Evolutionary conservation across 768 basidiomycete genomes (phyloP).

Genomic region (Phylloporus scabripes): DNA sequence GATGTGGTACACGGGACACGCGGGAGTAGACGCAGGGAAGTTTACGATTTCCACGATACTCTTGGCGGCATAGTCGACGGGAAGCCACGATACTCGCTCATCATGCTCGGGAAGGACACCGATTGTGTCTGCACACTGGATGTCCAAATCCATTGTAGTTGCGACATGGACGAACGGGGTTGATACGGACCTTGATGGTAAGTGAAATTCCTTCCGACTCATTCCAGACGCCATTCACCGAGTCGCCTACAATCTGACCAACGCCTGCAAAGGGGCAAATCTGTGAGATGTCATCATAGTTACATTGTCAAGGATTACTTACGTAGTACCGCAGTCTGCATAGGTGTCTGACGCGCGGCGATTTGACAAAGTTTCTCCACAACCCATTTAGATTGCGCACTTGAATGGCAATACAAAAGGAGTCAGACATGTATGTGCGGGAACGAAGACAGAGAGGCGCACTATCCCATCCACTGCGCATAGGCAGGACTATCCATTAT

Average conservation of each 20-base stretch:
- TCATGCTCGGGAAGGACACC: slow-evolving; percentile 31
- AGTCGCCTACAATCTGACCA: slow-evolving; percentile 53
- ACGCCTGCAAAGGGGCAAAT: slow-evolving; percentile 33
- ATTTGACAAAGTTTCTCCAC: slow-evolving; percentile 46
- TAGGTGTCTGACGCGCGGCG: slow-evolving; percentile 29
- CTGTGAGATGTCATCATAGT: background rate
- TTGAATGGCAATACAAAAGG: too few relatives aligned
- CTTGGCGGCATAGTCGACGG: slow-evolving; percentile 46
- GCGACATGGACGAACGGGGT: too few relatives aligned
- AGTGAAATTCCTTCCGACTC: slow-evolving; percentile 40
- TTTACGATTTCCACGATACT: slow-evolving; percentile 43
- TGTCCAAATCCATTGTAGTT: slow-evolving; percentile 1
- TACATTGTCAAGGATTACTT: background rate
- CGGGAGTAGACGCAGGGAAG: background rate
- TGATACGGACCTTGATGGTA: slow-evolving; percentile 25
- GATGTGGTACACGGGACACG: slow-evolving; percentile 23
- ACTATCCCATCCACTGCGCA: slow-evolving; percentile 33
- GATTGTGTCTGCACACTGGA: slow-evolving; percentile 36
- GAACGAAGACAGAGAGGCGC: slow-evolving; percentile 4
- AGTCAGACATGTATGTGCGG: background rate
- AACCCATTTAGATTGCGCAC: slow-evolving; percentile 44
- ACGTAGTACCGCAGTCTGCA: slow-evolving; percentile 22
- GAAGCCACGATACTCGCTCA: slow-evolving; percentile 43
- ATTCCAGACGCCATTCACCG: slow-evolving; percentile 46
- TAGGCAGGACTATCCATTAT: slow-evolving; percentile 21